Percentiles rank a stretch among this genome's conserved stretches.
phyloP scores from a whole-genome alignment of 1,284 basidiomycete genomes.

The Acaromyces ingoldii region DNA sequence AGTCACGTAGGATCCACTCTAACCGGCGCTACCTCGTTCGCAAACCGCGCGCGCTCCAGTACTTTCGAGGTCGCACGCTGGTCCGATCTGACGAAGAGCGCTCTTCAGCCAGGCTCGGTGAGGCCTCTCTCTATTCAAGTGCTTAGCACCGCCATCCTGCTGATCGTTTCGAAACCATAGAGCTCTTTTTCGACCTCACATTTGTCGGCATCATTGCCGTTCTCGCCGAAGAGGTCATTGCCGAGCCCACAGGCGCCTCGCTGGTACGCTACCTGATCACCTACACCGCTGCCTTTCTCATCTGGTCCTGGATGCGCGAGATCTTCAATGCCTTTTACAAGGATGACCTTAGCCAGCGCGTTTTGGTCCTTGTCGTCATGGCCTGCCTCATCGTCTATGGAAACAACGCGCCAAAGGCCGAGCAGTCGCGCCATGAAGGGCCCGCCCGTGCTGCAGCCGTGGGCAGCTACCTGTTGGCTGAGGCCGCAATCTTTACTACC shows the following conservation, averaged over 20 bases:
- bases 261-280: constrained; percentile 37
- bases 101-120: constrained; percentile 23
- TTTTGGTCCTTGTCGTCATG: constrained; percentile 41
- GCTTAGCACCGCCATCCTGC: not conserved
- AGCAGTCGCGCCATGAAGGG: constrained; percentile 15
- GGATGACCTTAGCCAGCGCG: constrained; percentile 30
- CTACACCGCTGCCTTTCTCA: constrained; percentile 31
- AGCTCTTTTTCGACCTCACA: constrained; percentile 36
- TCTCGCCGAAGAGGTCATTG: constrained; percentile 31
- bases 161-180: not conserved
- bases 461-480: constrained; percentile 32
- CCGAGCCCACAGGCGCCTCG: constrained; percentile 25
- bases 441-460: constrained; percentile 31
- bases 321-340: constrained; percentile 40
- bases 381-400: constrained; percentile 34
- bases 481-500: constrained; percentile 18
- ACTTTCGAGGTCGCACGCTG: constrained; percentile 32
- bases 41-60: constrained; percentile 35
- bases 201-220: constrained; percentile 41
- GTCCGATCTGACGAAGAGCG: constrained; percentile 33
- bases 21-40: constrained; percentile 35
- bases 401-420: constrained; percentile 32
- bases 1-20: constrained; percentile 22
- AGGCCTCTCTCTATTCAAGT: not conserved
- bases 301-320: constrained; percentile 40